phyloP scores from a whole-genome alignment of 1,139 yeast genomes.

The Debaryomycetaceae sp. region DNA sequence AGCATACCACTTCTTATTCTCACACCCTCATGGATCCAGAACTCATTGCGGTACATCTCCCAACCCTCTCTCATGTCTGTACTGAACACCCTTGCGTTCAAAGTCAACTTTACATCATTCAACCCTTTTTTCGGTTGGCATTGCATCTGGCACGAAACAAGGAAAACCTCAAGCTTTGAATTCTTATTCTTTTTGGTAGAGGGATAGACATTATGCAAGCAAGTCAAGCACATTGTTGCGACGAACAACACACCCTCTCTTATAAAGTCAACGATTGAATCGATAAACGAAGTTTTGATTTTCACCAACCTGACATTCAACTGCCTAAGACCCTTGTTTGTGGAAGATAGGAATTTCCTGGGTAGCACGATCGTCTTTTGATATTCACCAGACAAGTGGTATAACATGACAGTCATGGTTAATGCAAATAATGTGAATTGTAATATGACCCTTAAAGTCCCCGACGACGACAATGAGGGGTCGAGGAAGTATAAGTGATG shows the following conservation, averaged over 20 bases:
- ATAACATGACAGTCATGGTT: constrained; percentile 66
- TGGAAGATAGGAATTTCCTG: constrained; percentile 67
- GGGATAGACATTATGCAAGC: constrained; percentile 37
- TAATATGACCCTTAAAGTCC: constrained; percentile 43
- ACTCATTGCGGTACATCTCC: constrained; percentile 91
- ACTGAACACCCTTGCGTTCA: constrained; percentile 77
- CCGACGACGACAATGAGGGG: constrained; percentile 16
- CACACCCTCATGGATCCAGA: constrained; percentile 84
- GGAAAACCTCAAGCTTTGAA: constrained; percentile 39
- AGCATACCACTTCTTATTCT: constrained; percentile 53
- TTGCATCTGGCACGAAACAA: constrained; percentile 42
- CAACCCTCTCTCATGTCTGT: constrained; percentile 89
- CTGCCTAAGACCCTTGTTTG: constrained; percentile 85
- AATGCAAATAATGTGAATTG: constrained; percentile 68
- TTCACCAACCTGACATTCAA: constrained; percentile 76
- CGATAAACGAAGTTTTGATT: constrained; percentile 58
- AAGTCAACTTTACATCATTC: constrained; percentile 62
- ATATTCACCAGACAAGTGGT: constrained; percentile 87
- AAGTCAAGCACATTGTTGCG: constrained; percentile 21
- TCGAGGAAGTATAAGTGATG: constrained; percentile 38
- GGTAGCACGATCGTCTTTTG: constrained; percentile 81
- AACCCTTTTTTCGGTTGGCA: constrained; percentile 47
- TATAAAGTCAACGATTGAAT: constrained; percentile 44
- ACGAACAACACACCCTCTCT: constrained; percentile 36
- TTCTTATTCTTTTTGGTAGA: constrained; percentile 26